Percentiles rank a stretch among this genome's conserved stretches.
phyloP scores from a whole-genome alignment of 768 basidiomycete species.

The Trametes villosa region DNA sequence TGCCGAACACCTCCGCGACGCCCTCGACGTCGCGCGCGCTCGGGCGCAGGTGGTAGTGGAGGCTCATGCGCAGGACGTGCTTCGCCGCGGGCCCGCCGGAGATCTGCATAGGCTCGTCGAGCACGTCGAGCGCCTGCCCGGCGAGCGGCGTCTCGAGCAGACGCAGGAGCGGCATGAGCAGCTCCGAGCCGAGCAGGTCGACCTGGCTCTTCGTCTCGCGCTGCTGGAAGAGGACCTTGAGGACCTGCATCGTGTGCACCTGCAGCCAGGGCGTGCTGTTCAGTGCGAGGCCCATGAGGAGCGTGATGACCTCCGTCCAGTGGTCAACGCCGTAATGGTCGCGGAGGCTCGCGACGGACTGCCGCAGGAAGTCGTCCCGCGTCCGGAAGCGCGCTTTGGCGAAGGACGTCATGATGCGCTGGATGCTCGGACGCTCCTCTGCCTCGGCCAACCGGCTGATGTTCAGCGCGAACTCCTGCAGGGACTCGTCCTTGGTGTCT shows the following conservation, averaged over 20 bases:
- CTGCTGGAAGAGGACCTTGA: conserved; percentile 88
- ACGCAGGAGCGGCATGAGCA: conserved; percentile 88
- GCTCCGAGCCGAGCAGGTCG: conserved; percentile 77
- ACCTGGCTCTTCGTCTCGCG: conserved; percentile 77
- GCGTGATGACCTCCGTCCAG: conserved; percentile 81
- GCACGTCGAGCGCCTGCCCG: conserved; percentile 85
- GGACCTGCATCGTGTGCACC: conserved; percentile 81
- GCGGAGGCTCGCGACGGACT: conserved; percentile 82
- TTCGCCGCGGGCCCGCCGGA: conserved; percentile 77
- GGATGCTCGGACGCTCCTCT: conserved; percentile 78
- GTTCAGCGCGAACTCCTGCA: conserved; percentile 74
- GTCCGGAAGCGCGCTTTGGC: conserved; percentile 87
- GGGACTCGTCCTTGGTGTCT: conserved; percentile 58
- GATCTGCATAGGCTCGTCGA: conserved; percentile 87
- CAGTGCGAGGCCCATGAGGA: conserved; percentile 85
- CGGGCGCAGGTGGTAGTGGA: conserved; percentile 59
- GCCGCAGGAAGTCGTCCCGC: conserved; percentile 90
- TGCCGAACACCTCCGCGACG: conserved; percentile 76
- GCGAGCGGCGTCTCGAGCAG: conserved; percentile 89
- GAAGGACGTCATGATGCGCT: conserved; percentile 88
- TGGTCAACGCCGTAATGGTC: conserved; percentile 80
- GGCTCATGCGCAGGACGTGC: conserved; percentile 91
- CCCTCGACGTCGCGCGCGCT: conserved; percentile 54
- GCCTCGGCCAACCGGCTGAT: conserved; percentile 72
- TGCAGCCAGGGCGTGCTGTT: conserved; percentile 84